A percentile compares a stretch with the other conserved stretches of the same genome.
These are phyloP conservation scores for Starmera amethionina DNA, from an alignment of 805 yeast species.

Conservation along the genomic window DNA sequence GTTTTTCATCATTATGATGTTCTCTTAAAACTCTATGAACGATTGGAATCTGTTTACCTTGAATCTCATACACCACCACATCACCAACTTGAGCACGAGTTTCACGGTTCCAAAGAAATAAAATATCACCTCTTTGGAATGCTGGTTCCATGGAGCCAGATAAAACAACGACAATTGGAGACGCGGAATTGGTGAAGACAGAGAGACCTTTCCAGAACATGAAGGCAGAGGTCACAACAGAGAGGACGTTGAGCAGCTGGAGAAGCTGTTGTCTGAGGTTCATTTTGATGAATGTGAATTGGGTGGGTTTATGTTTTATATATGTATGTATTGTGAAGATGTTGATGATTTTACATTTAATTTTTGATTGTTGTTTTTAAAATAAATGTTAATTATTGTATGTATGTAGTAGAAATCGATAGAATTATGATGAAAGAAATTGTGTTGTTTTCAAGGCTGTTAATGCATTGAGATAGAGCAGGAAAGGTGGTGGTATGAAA, in stretches of 20 bases:
- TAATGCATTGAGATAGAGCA: too few relatives aligned
- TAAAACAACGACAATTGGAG: constrained; percentile 93
- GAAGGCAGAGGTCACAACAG: constrained; percentile 81
- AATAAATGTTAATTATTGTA: too few relatives aligned
- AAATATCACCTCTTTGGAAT: constrained; percentile 92
- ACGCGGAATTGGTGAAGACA: constrained; percentile 67
- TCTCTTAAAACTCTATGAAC: constrained; percentile 91
- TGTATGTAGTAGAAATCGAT: too few relatives aligned
- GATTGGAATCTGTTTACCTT: constrained; percentile 79
- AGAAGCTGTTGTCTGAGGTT: constrained; percentile 49
- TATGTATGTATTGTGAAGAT: not conserved
- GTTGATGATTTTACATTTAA: not conserved
- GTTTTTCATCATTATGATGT: constrained; percentile 50
- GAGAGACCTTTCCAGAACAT: constrained; percentile 85
- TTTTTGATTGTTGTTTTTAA: not conserved
- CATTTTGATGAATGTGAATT: constrained; percentile 24
- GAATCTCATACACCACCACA: constrained; percentile 83
- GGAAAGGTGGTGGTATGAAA: too few relatives aligned
- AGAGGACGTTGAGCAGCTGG: constrained; percentile 64
- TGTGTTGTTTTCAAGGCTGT: too few relatives aligned
- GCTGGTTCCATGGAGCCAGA: constrained; percentile 99
- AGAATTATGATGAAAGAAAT: not conserved
- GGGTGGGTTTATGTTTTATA: not conserved
- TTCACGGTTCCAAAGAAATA: constrained; percentile 85
- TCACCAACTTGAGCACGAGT: constrained; percentile 69